Conservation (phyloP, 2,329 filamentous ascomycete genomes). For the Fusarium sororula region DNA sequence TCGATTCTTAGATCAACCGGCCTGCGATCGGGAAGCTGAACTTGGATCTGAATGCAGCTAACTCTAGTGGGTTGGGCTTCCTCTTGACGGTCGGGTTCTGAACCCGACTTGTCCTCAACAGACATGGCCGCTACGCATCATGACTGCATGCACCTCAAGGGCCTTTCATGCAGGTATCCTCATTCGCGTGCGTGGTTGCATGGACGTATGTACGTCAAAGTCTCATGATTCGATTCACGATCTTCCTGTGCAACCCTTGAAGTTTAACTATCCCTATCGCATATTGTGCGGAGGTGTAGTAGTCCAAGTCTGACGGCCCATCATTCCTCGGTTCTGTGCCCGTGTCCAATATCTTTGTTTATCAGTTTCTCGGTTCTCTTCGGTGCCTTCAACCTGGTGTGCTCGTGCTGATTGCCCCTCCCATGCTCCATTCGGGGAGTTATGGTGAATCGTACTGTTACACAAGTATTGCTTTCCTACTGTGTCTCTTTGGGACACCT, state of each 20-base stretch:
- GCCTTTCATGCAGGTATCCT: constrained; percentile 40
- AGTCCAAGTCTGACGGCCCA: constrained; percentile 21
- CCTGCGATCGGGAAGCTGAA: constrained; percentile 13
- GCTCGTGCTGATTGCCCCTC: constrained; percentile 4
- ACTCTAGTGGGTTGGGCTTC: constrained; percentile 23
- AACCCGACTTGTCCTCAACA: constrained; percentile 30
- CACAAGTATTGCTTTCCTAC: background rate
- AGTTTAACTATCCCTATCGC: constrained; percentile 17
- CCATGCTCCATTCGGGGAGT: constrained; percentile 23
- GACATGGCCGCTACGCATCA: constrained; percentile 40
- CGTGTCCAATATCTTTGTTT: background rate
- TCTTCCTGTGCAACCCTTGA: constrained; percentile 30
- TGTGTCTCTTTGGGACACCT: background rate
- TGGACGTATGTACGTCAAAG: constrained; percentile 29
- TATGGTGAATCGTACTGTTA: constrained; percentile 8
- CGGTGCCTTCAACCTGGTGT: constrained; percentile 3
- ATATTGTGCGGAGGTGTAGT: constrained; percentile 8
- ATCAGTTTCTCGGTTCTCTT: constrained; percentile 5
- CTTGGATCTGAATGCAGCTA: constrained; percentile 24
- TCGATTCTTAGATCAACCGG: constrained; percentile 18
- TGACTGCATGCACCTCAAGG: constrained; percentile 40
- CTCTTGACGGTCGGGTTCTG: constrained; percentile 21
- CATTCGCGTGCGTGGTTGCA: constrained; percentile 36
- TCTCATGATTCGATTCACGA: constrained; percentile 30
- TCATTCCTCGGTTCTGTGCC: constrained; percentile 2